phyloP scores from a whole-genome alignment of 208 protist species.

The Crithidia expoeki region DNA sequence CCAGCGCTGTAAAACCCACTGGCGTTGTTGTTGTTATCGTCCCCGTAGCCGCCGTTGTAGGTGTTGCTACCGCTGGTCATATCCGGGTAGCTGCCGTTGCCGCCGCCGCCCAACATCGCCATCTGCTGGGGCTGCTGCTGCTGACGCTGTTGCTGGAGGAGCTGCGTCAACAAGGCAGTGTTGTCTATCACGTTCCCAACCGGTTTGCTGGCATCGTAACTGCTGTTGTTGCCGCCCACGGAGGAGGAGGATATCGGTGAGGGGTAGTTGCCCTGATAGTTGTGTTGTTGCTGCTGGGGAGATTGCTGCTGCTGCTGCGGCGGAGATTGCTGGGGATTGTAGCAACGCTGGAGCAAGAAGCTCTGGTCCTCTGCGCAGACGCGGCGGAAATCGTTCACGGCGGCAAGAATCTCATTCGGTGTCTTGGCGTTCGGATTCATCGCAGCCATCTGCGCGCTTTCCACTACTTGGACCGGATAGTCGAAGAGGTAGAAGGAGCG shows the following conservation, averaged over 20 bases:
- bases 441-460: constrained; percentile 50
- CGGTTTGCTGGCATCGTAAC: constrained; percentile 12
- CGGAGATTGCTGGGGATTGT: constrained; percentile 49
- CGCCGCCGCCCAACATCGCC: constrained; percentile 11
- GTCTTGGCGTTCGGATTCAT: constrained; percentile 75
- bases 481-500: constrained; percentile 90
- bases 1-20: constrained; percentile 7
- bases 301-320: constrained; percentile 27
- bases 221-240: constrained; percentile 2
- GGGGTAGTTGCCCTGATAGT: constrained; percentile 20
- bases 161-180: constrained; percentile 21
- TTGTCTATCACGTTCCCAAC: constrained; percentile 15
- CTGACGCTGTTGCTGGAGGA: constrained; percentile 34
- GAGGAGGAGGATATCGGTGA: constrained; percentile 23
- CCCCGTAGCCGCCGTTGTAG: constrained; percentile 4
- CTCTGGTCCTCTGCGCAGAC: constrained; percentile 65
- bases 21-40: constrained; percentile 29
- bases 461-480: constrained; percentile 71
- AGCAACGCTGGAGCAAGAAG: constrained; percentile 75
- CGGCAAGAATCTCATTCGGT: constrained; percentile 65
- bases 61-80: constrained; percentile 17
- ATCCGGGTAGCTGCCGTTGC: constrained; percentile 8
- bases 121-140: constrained; percentile 17
- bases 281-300: constrained; percentile 14
- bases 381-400: constrained; percentile 83